Evolutionary conservation across 177 flowering plant genomes (phyloP), one percentile per base, ranked within the genome.

Genomic region (Vitis hybrid): DNA sequence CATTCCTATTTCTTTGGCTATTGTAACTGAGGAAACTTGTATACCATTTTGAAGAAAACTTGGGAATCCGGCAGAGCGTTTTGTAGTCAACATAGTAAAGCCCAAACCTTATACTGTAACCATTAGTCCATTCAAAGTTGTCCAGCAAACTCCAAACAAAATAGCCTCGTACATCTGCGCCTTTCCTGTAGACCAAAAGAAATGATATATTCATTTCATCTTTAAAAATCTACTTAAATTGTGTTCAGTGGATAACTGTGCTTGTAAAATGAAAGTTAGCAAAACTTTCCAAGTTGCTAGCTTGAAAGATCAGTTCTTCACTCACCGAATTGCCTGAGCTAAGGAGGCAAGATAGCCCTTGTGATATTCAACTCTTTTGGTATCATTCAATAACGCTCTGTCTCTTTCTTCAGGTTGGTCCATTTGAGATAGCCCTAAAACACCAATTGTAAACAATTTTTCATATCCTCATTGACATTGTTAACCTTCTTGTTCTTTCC

Each of bases 71-170:
- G 23, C 70, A 49, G 3, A 85, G 75, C 0, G 88, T 87, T 21
- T 50, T 23, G 23, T 64, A 80, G 59, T 90, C 89, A 2, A 90
- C 84, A 19, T 82, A 66, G 69, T 82, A 69, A 9, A 90, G 78
- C 40, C 94, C 94, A 68, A 83, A 88, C 50, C 76, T 78, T 10
- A 56, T 5, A 18, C 62, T 59, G 40, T 81, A 88, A 2, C 92
- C 94, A 30, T 11, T n/a, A 2, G 23, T 3, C 92, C 90, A 87
- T 71, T 90, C 90, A 8, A 82, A 88, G 66, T 78, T 79, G 64
- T 86, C 91, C 77, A 90, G 69, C 75, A 90, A 80, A 2, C 80
- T 74, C 94, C 94, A 90, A 18, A 75, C 56, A 57, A 90, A 88
- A 66, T 89, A 88, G 54, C 92, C 89, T 1, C 85, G 75, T 7